Percentiles rank a stretch among this genome's conserved stretches.
Evolutionary conservation across 768 basidiomycete genomes (phyloP).

Genomic region (Clitopilus passeckerianus): DNA sequence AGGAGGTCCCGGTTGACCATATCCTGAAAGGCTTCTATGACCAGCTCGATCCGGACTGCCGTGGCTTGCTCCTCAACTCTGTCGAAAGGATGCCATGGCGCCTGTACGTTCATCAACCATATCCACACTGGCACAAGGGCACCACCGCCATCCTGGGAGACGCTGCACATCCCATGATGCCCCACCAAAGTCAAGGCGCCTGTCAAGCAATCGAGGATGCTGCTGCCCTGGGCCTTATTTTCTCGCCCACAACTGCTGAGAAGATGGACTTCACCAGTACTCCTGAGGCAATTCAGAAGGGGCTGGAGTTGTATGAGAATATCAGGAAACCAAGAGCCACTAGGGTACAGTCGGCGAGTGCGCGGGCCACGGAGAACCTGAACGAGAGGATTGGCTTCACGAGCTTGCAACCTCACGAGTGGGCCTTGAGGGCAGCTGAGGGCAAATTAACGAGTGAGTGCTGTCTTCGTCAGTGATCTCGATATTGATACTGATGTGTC

Average conservation of each 20-base stretch:
- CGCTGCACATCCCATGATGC: conserved; percentile 24
- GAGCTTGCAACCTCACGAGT: conserved; percentile 20
- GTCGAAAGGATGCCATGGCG: conserved; percentile 29
- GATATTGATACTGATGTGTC: not conserved
- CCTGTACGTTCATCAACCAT: conserved; percentile 26
- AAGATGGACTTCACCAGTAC: conserved; percentile 11
- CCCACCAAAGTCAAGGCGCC: conserved; percentile 25
- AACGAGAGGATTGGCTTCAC: conserved; percentile 27
- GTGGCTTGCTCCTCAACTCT: conserved; percentile 20
- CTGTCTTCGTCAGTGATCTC: not conserved
- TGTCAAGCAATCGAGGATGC: conserved; percentile 27
- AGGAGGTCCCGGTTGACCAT: conserved; percentile 23
- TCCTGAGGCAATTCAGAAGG: conserved; percentile 8
- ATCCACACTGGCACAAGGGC: conserved; percentile 20
- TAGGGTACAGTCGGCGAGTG: conserved; percentile 21
- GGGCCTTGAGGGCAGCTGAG: conserved; percentile 18
- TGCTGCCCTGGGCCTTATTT: conserved; percentile 25
- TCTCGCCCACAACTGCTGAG: conserved; percentile 20
- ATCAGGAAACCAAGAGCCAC: conserved; percentile 25
- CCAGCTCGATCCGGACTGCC: conserved; percentile 24
- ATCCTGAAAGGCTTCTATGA: conserved; percentile 21
- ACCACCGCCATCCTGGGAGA: conserved; percentile 23
- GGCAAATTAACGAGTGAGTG: conserved; percentile 21
- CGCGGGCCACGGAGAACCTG: conserved; percentile 23
- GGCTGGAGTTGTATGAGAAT: conserved; percentile 20